These are phyloP conservation scores for Asterophora lycoperdoides DNA, from an alignment of 768 basidiomycete genomes.

Conservation along the genomic window DNA sequence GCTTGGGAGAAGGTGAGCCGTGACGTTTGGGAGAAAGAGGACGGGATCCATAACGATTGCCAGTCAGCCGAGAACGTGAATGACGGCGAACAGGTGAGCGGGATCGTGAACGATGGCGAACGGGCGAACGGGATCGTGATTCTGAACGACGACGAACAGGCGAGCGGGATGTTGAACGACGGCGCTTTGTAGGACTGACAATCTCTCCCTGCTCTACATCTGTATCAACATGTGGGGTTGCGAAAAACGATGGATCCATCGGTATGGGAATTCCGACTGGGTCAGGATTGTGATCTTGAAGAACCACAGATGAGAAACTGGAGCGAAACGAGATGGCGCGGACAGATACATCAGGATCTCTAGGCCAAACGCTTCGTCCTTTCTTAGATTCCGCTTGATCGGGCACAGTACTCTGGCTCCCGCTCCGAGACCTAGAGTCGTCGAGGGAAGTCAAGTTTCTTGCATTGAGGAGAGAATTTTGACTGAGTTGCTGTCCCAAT, in stretches of 20 bases:
- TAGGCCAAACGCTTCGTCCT: neutral
- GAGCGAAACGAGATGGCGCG: neutral
- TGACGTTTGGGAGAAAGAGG: neutral
- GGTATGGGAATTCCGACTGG: slow-evolving; percentile 13
- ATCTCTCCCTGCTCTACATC: neutral
- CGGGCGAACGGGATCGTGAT: neutral
- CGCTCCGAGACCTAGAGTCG: neutral
- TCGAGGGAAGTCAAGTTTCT: neutral
- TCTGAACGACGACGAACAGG: neutral
- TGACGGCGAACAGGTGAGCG: neutral
- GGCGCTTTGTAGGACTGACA: slow-evolving; percentile 3
- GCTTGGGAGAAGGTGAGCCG: neutral
- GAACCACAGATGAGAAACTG: neutral
- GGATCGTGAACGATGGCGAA: neutral
- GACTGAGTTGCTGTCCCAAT: neutral
- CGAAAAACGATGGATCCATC: slow-evolving; percentile 14
- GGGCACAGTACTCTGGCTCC: neutral
- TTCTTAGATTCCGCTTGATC: neutral
- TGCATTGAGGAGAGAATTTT: neutral
- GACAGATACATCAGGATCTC: neutral
- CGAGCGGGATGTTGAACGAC: neutral
- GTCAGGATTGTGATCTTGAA: neutral
- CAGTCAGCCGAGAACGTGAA: neutral
- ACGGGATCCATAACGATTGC: neutral
- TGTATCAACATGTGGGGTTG: neutral